Conservation (phyloP, 2,329 filamentous ascomycete genomes). For the Verticillium dahliae region DNA sequence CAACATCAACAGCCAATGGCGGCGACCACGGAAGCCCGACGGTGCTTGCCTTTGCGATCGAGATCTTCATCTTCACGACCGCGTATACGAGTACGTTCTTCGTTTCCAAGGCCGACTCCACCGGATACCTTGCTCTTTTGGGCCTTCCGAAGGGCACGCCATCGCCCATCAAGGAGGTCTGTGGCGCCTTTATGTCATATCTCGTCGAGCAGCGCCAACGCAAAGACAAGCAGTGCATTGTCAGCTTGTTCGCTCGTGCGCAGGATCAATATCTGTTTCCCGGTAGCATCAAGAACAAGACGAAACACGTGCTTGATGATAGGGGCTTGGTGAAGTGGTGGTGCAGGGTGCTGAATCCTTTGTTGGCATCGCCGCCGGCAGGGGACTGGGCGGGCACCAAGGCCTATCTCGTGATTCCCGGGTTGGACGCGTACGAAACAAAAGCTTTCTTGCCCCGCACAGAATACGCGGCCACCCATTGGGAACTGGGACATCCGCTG, state of each 20-base stretch:
- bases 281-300: slow-evolving; percentile 74
- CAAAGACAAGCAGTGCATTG: slow-evolving; percentile 59
- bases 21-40: slow-evolving; percentile 22
- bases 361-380: slow-evolving; percentile 47
- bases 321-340: slow-evolving; percentile 90
- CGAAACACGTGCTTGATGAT: slow-evolving; percentile 90
- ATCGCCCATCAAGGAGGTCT: slow-evolving; percentile 70
- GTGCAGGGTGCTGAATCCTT: slow-evolving; percentile 78
- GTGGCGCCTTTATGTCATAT: slow-evolving; percentile 68
- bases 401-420: slow-evolving; percentile 81
- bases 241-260: slow-evolving; percentile 87
- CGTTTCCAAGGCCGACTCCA: slow-evolving; percentile 95
- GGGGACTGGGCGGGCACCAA: slow-evolving; percentile 43
- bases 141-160: slow-evolving; percentile 53
- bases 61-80: slow-evolving; percentile 83
- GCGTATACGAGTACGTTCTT: slow-evolving; percentile 79
- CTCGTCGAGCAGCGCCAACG: slow-evolving; percentile 63
- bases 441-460: slow-evolving; percentile 66
- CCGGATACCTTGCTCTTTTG: slow-evolving; percentile 71
- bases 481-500: slow-evolving; percentile 69
- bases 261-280: slow-evolving; percentile 95
- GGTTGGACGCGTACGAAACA: slow-evolving; percentile 75
- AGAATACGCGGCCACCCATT: slow-evolving; percentile 44
- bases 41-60: slow-evolving; percentile 75
- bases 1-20: slow-evolving; percentile 20